Evolutionary conservation across 306 rosid species (phyloP).

Genomic region (Dicorynia guianensis): DNA sequence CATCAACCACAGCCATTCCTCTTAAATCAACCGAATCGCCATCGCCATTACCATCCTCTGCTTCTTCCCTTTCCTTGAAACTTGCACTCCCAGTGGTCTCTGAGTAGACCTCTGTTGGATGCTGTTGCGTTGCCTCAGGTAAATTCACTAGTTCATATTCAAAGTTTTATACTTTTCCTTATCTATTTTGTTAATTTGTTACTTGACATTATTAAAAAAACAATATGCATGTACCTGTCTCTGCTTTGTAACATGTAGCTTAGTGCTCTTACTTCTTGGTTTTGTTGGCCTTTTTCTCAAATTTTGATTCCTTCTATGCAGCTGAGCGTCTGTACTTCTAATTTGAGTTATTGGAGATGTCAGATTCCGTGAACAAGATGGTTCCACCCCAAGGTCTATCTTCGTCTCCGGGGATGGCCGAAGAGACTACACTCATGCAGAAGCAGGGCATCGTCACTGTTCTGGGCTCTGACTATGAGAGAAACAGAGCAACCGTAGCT

Average conservation of each 20-base stretch:
- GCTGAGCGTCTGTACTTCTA: conserved; percentile 21
- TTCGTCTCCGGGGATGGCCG: conserved; percentile 19
- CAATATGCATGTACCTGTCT: conserved; percentile 27
- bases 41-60: conserved; percentile 28
- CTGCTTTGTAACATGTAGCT: conserved; percentile 33
- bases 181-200: neutral
- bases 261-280: neutral
- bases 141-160: conserved; percentile 1
- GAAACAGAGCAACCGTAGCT: conserved; percentile 30
- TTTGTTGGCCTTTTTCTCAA: conserved; percentile 4
- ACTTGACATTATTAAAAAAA: too few relatives aligned
- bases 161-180: conserved; percentile 2
- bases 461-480: conserved; percentile 54
- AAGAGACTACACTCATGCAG: conserved; percentile 36
- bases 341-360: conserved; percentile 40
- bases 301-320: conserved; percentile 33
- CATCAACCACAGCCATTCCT: conserved; percentile 60
- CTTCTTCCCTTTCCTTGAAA: conserved; percentile 28
- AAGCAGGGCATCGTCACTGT: conserved; percentile 74
- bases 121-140: conserved; percentile 53
- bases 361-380: conserved; percentile 46
- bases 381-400: conserved; percentile 23
- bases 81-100: conserved; percentile 51
- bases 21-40: conserved; percentile 35
- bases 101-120: conserved; percentile 45